Evolutionary conservation across 208 protist species (phyloP), one percentile per base, ranked within the genome.

Genomic region (Leishmania mexicana): DNA sequence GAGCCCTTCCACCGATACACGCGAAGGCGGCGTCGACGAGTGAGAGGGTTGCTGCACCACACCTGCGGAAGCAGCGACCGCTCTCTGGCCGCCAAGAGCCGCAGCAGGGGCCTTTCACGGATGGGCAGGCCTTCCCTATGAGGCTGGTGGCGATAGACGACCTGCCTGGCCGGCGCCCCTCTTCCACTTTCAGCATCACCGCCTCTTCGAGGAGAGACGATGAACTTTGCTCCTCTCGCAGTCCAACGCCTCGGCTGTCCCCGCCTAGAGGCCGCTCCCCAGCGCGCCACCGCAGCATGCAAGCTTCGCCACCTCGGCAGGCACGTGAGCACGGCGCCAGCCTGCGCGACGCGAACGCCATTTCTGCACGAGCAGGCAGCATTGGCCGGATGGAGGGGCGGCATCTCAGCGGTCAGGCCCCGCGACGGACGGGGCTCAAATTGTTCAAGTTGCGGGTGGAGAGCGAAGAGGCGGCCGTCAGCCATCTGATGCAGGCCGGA

Each of bases 391-490:
- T 28, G 47, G 47, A 42, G n/a, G 17, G 73, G 31, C 73, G 73
- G 11, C n/a, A 17, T 38, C 54, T 49, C 40, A 71, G 60, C 62
- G 21, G 60, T 38, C 76, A 68, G 58, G 24, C 51, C 5, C n/a
- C n/a, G 62, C 76, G 60, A 24, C 47, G 51, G 35, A 62, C 42
- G 8, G 65, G 35, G 13, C 65, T 75, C 65, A 74, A 60, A 40
- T 65, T 35, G 2, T 45, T 80, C 47, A 70, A 72, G 42, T 8
- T 42, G 51, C 51, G 76, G 31, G 82, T 79, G 57, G 78, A 82
- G 65, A 38, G 62, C n/a, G 74, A 65, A 2, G 78, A 82, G 45
- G 40, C 24, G 40, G 70, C 77, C 6, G 76, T 75, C 10, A 13
- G 58, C 2, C 17, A 45, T 3, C 62, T 84, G 40, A 60, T 88